Percentiles rank a stretch among this genome's conserved stretches.
Conservation (phyloP, 148 eudicot species). For the Camellia sinensis region DNA sequence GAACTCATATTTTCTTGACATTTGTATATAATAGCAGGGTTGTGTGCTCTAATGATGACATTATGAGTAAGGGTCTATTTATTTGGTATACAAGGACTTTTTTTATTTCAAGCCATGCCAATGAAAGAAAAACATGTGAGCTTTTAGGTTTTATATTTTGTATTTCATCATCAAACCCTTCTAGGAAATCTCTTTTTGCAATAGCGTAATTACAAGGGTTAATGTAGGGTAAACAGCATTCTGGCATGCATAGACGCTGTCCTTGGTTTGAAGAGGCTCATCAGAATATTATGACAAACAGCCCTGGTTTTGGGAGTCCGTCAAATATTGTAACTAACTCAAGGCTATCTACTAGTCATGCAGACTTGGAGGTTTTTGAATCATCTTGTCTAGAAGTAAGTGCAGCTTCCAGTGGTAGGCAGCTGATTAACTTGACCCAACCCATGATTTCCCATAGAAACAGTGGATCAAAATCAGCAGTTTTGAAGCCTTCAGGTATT, state of each 20-base stretch:
- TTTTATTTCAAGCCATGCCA: no score
- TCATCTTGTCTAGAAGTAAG: slow-evolving; percentile 17
- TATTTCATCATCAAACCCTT: background rate
- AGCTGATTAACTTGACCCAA: slow-evolving; percentile 14
- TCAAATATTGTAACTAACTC: slow-evolving; percentile 14
- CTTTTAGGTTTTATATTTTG: background rate
- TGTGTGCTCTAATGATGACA: no score
- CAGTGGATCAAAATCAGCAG: slow-evolving; percentile 12
- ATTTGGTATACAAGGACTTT: no score
- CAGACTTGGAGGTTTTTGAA: slow-evolving; percentile 16
- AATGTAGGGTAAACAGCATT: slow-evolving; percentile 31
- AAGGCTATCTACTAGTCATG: slow-evolving; percentile 11
- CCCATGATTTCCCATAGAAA: slow-evolving; percentile 19
- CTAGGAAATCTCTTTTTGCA: background rate
- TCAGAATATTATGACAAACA: background rate
- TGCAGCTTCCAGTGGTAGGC: slow-evolving; percentile 5
- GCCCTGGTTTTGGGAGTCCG: slow-evolving; percentile 13
- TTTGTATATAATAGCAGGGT: no score
- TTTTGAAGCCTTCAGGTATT: slow-evolving; percentile 46
- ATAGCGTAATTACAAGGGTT: slow-evolving; percentile 11
- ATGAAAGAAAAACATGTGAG: no score
- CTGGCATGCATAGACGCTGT: slow-evolving; percentile 34
- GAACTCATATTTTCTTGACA: no score
- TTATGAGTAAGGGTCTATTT: no score
- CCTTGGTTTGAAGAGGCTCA: slow-evolving; percentile 42